These are phyloP conservation scores for Pinus tabuliformis DNA, from an alignment of 75 land plant genomes.

Conservation along the genomic window DNA sequence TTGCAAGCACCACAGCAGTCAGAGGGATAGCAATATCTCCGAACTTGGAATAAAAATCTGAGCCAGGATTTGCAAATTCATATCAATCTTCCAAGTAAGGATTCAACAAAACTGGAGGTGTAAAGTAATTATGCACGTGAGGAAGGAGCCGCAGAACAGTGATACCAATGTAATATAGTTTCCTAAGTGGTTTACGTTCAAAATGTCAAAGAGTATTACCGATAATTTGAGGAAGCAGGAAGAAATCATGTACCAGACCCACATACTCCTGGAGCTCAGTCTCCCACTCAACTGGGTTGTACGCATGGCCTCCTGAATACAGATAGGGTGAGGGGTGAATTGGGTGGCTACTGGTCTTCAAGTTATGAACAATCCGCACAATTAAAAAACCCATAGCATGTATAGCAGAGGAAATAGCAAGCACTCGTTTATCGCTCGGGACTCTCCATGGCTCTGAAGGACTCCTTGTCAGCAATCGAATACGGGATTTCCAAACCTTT, in stretches of 20 bases:
- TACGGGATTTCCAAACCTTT: constrained; percentile 67
- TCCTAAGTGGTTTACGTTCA: constrained; percentile 48
- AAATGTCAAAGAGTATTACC: constrained; percentile 56
- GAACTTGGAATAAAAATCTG: constrained; percentile 60
- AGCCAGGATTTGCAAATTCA: constrained; percentile 56
- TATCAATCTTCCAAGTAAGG: constrained; percentile 49
- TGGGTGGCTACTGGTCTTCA: constrained; percentile 8
- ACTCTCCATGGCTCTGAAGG: constrained; percentile 58
- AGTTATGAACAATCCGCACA: constrained; percentile 34
- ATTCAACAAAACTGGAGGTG: constrained; percentile 36
- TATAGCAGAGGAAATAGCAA: constrained; percentile 22
- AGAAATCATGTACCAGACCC: constrained; percentile 75
- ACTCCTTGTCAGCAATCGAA: constrained; percentile 38
- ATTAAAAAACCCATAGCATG: constrained; percentile 50
- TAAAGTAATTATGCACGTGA: constrained; percentile 50
- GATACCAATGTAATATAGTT: constrained; percentile 56
- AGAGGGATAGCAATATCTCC: constrained; percentile 60
- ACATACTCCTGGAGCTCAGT: constrained; percentile 37
- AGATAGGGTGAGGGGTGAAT: constrained; percentile 4
- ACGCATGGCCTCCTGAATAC: constrained; percentile 12
- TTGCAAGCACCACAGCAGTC: constrained; percentile 38
- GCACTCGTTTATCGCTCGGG: constrained; percentile 49
- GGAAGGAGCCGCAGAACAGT: constrained; percentile 60
- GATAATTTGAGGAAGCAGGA: constrained; percentile 72
- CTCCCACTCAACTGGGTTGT: constrained; percentile 16